Conservation (phyloP, 257 asterid genomes). For the Cruciata laevipes region DNA sequence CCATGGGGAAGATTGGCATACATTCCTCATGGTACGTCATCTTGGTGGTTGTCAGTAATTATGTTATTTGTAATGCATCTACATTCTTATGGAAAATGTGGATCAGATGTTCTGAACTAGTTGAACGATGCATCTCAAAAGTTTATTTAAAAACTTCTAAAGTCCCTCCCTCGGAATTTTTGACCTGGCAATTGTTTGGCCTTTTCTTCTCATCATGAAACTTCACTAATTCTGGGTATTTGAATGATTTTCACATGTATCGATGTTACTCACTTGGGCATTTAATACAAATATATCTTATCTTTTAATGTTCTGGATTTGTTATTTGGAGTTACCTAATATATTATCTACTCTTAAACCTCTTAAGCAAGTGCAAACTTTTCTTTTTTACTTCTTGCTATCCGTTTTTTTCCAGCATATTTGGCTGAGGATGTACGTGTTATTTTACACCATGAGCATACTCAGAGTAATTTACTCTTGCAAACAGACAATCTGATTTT, state of each 20-base stretch:
- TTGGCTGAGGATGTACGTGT: neutral
- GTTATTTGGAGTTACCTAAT: neutral
- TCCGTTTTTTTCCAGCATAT: neutral
- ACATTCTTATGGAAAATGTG: neutral
- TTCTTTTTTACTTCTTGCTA: neutral
- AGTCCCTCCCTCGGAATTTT: neutral
- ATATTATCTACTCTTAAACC: no score
- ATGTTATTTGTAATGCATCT: neutral
- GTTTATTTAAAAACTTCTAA: neutral
- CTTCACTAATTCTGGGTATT: neutral
- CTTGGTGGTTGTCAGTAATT: neutral
- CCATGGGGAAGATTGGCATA: slow-evolving; percentile 73
- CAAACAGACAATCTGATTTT: neutral
- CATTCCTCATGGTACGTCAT: slow-evolving; percentile 58
- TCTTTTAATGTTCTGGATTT: neutral
- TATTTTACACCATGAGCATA: neutral
- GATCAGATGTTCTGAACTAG: neutral
- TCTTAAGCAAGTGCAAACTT: neutral
- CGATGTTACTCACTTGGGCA: neutral
- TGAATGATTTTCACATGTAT: neutral
- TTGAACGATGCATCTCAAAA: neutral
- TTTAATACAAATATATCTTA: neutral
- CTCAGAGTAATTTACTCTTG: neutral
- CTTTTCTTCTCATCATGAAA: neutral
- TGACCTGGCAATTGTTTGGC: neutral